Percentiles rank a stretch among this genome's conserved stretches.
Conservation (phyloP, 257 asterid genomes). For the Cynanchum wilfordii region DNA sequence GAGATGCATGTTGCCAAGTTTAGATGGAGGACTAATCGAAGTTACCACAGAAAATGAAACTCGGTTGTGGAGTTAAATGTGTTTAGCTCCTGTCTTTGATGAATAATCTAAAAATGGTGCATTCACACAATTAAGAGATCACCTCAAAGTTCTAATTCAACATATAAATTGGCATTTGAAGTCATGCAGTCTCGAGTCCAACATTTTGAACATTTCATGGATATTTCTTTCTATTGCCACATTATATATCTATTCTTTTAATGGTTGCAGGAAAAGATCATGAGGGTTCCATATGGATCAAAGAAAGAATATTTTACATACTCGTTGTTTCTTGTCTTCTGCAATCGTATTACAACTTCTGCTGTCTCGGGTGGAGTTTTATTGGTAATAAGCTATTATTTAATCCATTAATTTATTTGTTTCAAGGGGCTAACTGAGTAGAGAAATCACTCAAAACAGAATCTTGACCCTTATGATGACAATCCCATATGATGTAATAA, state of each 20-base stretch:
- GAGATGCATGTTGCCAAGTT: neutral
- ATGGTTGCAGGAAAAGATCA: constrained; percentile 85
- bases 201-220: neutral
- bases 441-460: neutral
- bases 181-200: neutral
- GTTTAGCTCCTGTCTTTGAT: neutral
- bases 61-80: neutral
- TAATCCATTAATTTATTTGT: constrained; percentile 10
- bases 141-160: neutral
- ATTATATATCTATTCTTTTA: constrained; percentile 14
- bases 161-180: neutral
- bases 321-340: constrained; percentile 93
- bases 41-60: neutral
- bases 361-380: constrained; percentile 79
- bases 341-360: constrained; percentile 95
- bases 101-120: neutral
- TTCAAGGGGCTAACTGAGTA: neutral
- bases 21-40: neutral
- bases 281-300: constrained; percentile 95
- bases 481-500: neutral
- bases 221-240: neutral
- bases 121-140: neutral
- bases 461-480: neutral
- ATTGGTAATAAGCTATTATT: constrained; percentile 48
- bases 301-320: constrained; percentile 65